phyloP scores from a whole-genome alignment of 2,329 filamentous ascomycete species.

The Thyridium curvatum region DNA sequence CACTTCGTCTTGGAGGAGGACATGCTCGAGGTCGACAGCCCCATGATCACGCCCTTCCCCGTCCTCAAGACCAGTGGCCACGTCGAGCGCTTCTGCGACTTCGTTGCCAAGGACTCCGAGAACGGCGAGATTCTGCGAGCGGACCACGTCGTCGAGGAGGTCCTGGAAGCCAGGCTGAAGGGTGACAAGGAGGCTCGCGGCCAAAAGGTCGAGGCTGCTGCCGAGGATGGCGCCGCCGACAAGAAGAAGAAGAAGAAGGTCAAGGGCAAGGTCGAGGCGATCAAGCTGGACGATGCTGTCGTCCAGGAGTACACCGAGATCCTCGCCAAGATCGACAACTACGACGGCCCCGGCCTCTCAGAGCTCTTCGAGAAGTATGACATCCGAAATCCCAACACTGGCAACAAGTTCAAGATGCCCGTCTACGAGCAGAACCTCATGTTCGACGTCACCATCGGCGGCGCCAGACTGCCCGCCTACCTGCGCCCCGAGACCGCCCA shows the following conservation, averaged over 20 bases:
- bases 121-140: constrained; percentile 94
- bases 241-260: constrained; percentile 87
- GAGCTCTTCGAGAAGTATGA: constrained; percentile 86
- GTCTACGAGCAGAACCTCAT: constrained; percentile 89
- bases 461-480: constrained; percentile 78
- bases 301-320: constrained; percentile 88
- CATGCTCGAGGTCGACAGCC: constrained; percentile 94
- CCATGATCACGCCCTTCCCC: constrained; percentile 85
- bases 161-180: constrained; percentile 80
- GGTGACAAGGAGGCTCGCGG: constrained; percentile 91
- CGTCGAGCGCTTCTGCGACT: constrained; percentile 96
- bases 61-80: constrained; percentile 95
- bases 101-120: constrained; percentile 99
- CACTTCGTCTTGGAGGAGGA: constrained; percentile 91
- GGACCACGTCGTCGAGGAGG: constrained; percentile 93
- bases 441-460: constrained; percentile 95
- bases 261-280: constrained; percentile 65
- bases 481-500: constrained; percentile 93
- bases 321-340: constrained; percentile 93
- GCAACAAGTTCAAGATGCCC: constrained; percentile 69
- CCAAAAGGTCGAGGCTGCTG: constrained; percentile 70
- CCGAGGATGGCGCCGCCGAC: constrained; percentile 43
- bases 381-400: constrained; percentile 80
- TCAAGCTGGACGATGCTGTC: constrained; percentile 82
- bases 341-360: constrained; percentile 78